Conservation (phyloP, 1,284 basidiomycete species). For the Rhodotorula sp. region DNA sequence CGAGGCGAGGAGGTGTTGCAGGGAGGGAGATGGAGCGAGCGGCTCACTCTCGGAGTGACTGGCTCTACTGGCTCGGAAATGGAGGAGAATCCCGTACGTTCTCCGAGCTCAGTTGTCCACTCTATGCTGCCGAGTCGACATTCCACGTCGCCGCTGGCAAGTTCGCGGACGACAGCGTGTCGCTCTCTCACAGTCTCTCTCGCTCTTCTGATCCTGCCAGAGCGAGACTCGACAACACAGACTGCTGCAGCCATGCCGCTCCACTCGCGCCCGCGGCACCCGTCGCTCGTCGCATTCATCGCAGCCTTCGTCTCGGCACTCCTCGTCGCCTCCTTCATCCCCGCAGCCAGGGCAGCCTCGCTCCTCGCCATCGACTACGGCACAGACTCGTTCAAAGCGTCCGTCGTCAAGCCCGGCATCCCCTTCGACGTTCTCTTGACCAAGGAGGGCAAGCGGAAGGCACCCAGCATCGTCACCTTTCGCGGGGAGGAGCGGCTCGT, state of each 20-base stretch:
- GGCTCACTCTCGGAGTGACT: too few relatives aligned
- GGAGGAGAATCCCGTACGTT: not conserved
- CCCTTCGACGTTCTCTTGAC: conserved; percentile 96
- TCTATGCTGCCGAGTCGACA: not conserved
- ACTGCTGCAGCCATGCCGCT: not conserved
- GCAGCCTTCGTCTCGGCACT: not conserved
- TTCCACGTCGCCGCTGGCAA: not conserved
- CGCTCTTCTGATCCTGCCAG: too few relatives aligned
- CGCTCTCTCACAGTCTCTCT: not conserved
- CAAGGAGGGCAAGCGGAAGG: conserved; percentile 95
- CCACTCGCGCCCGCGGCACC: too few relatives aligned
- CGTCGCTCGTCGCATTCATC: not conserved
- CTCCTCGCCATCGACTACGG: conserved; percentile 95
- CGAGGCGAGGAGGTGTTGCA: not conserved
- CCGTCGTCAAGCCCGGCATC: conserved; percentile 90
- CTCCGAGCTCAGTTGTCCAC: not conserved
- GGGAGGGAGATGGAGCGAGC: not conserved
- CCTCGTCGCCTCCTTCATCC: not conserved
- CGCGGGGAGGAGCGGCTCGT: conserved; percentile 86
- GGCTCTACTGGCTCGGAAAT: too few relatives aligned
- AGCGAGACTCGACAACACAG: too few relatives aligned
- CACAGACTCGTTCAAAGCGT: conserved; percentile 91
- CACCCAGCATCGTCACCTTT: conserved; percentile 79
- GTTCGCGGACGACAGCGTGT: not conserved
- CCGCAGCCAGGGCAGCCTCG: conserved; percentile 43